phyloP scores from a whole-genome alignment of 106 monocot genomes.

The Dactylorhiza incarnata region DNA sequence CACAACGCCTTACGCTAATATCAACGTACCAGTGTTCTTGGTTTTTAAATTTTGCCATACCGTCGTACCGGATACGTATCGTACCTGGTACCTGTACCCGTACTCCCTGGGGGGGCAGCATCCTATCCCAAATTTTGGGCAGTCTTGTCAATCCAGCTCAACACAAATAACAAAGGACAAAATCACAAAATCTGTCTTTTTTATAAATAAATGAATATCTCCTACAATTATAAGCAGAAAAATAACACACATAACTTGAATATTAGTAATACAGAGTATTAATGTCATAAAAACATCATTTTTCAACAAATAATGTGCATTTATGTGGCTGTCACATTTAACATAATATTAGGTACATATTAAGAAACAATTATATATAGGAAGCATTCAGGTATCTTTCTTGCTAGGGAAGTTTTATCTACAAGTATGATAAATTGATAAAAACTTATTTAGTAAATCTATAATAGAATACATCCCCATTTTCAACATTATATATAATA shows the following conservation, averaged over 20 bases:
- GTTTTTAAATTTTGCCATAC: too few species aligned
- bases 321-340: background rate
- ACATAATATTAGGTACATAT: background rate
- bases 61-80: too few species aligned
- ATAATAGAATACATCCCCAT: background rate
- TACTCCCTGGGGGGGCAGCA: background rate
- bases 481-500: background rate
- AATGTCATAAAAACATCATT: background rate
- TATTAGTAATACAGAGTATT: background rate
- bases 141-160: background rate
- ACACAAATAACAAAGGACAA: background rate
- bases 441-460: background rate
- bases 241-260: background rate
- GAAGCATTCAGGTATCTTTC: background rate
- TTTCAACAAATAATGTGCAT: background rate
- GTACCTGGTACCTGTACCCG: too few species aligned
- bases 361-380: background rate
- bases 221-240: background rate
- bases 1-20: too few species aligned
- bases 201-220: background rate
- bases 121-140: background rate
- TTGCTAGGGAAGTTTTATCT: background rate
- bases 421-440: background rate
- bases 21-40: too few species aligned
- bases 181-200: background rate